Evolutionary conservation across 169 alveolate species (phyloP).

Genomic region (Plasmodium adleri): DNA sequence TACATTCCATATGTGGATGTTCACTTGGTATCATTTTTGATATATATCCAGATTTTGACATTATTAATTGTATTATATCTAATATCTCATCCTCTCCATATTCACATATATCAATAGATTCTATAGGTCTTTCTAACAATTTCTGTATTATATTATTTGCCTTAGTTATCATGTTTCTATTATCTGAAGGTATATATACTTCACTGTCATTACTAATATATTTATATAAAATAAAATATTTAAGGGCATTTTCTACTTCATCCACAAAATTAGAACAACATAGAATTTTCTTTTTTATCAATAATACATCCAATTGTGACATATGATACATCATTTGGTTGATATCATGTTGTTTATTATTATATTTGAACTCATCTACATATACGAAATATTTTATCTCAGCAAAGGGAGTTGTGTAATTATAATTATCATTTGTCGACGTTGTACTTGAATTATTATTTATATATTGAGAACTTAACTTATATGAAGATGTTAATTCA

Average conservation of each 20-base stretch:
- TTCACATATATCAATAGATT: neutral
- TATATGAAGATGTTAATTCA: slow-evolving; percentile 70
- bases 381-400: slow-evolving; percentile 57
- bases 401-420: slow-evolving; percentile 13
- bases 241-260: slow-evolving; percentile 48
- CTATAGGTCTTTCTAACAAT: slow-evolving; percentile 20
- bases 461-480: neutral
- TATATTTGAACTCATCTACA: slow-evolving; percentile 29
- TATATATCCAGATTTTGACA: slow-evolving; percentile 38
- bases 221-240: slow-evolving; percentile 35
- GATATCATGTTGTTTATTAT: neutral
- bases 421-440: neutral
- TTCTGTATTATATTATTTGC: slow-evolving; percentile 33
- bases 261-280: slow-evolving; percentile 75
- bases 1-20: slow-evolving; percentile 20
- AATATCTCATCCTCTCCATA: neutral
- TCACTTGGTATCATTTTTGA: neutral
- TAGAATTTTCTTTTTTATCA: slow-evolving; percentile 47
- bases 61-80: neutral
- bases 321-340: slow-evolving; percentile 13
- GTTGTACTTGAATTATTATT: neutral
- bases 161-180: neutral
- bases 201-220: neutral
- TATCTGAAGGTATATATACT: neutral
- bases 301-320: slow-evolving; percentile 5